Evolutionary conservation across 257 asterid species (phyloP), one percentile per base, ranked within the genome.

Genomic region (Jasminum sambac): DNA sequence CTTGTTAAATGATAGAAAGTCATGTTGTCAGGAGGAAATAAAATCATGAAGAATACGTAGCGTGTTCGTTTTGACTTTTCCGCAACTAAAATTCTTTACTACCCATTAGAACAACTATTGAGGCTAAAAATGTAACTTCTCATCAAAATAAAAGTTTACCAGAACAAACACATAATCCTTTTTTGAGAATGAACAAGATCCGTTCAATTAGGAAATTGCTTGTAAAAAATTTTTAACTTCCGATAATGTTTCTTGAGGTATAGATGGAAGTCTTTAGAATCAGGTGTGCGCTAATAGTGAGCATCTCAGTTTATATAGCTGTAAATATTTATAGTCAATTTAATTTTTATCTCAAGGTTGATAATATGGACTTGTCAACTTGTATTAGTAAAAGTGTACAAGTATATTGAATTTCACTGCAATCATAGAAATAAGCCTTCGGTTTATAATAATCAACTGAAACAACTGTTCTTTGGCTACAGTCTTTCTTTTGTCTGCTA

Each of bases 211-310:
- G 58, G 11, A n/a, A 48, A 48, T 48, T 1, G 58, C 58, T 4
- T 2, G 11, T 48, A 10, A n/a, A 48, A 48, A 48, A 6, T 16
- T 8, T 48, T 16, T 2, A 48, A 48, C 12, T 17, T 11, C 19
- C 6, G 58, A 17, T 48, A 13, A 48, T n/a, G 25, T 48, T 48
- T 48, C 24, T 48, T 48, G 58, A 48, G 24, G 25, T 48, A 16
- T 48, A 48, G 58, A 48, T 19, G 58, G 58, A 48, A 48, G 58
- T 48, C n/a, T 48, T 48, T 48, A 48, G 58, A 48, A 48, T 48
- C 11, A 48, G 1, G 5, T 48, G 58, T 6, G 4, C 58, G 19
- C 24, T 48, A 48, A 16, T n/a, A 48, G 58, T 10, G 11, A 13
- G 58, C 58, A n/a, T 48, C 24, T 48, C 10, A 48, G 23, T 48